phyloP scores from a whole-genome alignment of 2,329 filamentous ascomycete species.

The Fusarium vanettenii region DNA sequence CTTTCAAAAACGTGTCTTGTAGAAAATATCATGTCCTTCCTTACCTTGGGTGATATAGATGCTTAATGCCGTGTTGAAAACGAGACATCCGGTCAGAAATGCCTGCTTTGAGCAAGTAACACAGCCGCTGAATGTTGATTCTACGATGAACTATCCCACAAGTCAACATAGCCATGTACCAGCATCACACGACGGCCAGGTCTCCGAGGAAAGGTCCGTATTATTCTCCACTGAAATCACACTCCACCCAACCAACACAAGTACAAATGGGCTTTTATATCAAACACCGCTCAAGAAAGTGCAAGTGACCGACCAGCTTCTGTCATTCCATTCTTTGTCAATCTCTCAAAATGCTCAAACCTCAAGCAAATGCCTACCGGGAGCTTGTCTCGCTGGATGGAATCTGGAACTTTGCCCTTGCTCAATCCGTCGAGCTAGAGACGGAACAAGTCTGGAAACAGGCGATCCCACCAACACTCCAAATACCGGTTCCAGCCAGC shows the following conservation, averaged over 20 bases:
- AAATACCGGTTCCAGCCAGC: conserved; percentile 21
- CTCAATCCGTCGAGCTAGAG: conserved; percentile 6
- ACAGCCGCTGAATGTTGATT: too few species aligned
- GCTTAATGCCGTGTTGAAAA: background rate
- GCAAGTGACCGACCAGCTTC: background rate
- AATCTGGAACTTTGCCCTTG: conserved; percentile 24
- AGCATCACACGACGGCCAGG: background rate
- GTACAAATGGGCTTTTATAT: background rate
- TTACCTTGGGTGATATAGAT: background rate
- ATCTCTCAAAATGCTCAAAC: conserved; percentile 20
- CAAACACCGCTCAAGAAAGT: background rate
- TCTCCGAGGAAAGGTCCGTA: background rate
- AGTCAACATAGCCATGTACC: background rate
- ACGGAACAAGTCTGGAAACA: conserved; percentile 6
- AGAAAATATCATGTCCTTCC: background rate
- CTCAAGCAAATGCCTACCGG: conserved; percentile 8
- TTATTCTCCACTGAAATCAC: background rate
- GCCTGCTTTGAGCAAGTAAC: too few species aligned
- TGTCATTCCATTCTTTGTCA: background rate
- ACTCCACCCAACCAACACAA: background rate
- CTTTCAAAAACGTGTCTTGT: background rate
- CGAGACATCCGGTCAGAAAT: too few species aligned
- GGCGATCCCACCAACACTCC: conserved; percentile 1
- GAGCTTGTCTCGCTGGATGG: conserved; percentile 26
- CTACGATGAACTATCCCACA: background rate